These are phyloP conservation scores for Arthroderma sp. DNA, from an alignment of 2,329 filamentous ascomycete species.

Conservation along the genomic window DNA sequence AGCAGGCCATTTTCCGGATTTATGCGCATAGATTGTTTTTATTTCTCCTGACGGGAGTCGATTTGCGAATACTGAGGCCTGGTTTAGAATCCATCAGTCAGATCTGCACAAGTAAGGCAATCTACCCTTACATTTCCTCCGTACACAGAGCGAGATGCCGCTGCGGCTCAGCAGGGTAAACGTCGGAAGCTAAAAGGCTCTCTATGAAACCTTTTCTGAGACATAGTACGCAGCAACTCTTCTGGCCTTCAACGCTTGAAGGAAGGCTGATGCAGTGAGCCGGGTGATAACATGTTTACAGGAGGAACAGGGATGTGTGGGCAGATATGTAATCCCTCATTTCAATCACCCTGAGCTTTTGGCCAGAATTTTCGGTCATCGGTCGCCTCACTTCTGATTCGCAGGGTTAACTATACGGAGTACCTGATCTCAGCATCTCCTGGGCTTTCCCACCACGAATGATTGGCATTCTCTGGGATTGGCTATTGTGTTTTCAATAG, in stretches of 20 bases:
- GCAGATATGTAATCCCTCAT: not conserved
- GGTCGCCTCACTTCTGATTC: not conserved
- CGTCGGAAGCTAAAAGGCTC: not conserved
- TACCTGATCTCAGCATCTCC: too few relatives aligned
- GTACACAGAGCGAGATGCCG: not conserved
- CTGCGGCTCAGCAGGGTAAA: not conserved
- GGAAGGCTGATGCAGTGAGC: not conserved
- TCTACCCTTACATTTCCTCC: not conserved
- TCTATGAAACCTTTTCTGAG: not conserved
- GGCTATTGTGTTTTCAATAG: not conserved
- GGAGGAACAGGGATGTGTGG: not conserved
- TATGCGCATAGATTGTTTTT: not conserved
- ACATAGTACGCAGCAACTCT: not conserved
- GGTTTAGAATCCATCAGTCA: not conserved
- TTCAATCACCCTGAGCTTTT: not conserved
- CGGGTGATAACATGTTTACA: not conserved
- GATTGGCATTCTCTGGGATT: not conserved
- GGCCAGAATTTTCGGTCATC: not conserved
- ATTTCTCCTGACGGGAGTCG: not conserved
- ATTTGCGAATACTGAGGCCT: not conserved
- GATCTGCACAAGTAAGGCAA: not conserved
- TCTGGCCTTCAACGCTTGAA: not conserved
- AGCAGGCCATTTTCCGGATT: not conserved
- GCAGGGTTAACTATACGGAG: not conserved
- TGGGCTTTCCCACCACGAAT: not conserved